These are phyloP conservation scores for Lotmaria passim DNA, from an alignment of 208 protist species.

Conservation along the genomic window DNA sequence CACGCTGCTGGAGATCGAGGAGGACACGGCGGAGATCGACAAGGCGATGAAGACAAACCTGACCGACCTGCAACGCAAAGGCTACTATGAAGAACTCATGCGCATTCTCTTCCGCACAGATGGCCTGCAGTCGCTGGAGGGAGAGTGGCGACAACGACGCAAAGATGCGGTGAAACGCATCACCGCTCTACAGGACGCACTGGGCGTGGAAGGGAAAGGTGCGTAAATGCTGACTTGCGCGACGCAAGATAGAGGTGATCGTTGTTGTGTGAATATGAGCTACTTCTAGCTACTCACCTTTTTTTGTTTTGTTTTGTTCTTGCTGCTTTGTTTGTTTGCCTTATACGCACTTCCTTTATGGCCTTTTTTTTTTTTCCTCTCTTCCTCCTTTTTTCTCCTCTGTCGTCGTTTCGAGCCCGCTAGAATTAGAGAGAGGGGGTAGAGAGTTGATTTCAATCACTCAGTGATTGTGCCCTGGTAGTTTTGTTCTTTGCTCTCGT, in stretches of 20 bases:
- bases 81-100: slow-evolving; percentile 88
- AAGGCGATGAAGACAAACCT: slow-evolving; percentile 21
- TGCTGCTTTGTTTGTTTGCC: neutral
- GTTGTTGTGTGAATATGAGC: neutral
- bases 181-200: slow-evolving; percentile 62
- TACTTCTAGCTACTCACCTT: neutral
- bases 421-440: too few species aligned
- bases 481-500: neutral
- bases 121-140: slow-evolving; percentile 68
- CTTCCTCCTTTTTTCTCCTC: too few species aligned
- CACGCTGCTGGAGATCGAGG: slow-evolving; percentile 71
- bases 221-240: neutral
- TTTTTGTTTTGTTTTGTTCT: slow-evolving; percentile 11
- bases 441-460: too few species aligned
- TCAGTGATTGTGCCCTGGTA: neutral
- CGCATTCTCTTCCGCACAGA: slow-evolving; percentile 81
- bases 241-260: too few species aligned
- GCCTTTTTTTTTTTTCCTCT: too few species aligned
- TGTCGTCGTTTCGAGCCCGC: too few species aligned
- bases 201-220: slow-evolving; percentile 35
- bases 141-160: slow-evolving; percentile 52
- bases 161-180: slow-evolving; percentile 71
- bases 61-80: slow-evolving; percentile 53
- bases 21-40: slow-evolving; percentile 49
- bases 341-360: too few species aligned